Base-by-base conservation (phyloP, 495 filamentous ascomycete genomes). In the Neurospora sp. region DNA sequence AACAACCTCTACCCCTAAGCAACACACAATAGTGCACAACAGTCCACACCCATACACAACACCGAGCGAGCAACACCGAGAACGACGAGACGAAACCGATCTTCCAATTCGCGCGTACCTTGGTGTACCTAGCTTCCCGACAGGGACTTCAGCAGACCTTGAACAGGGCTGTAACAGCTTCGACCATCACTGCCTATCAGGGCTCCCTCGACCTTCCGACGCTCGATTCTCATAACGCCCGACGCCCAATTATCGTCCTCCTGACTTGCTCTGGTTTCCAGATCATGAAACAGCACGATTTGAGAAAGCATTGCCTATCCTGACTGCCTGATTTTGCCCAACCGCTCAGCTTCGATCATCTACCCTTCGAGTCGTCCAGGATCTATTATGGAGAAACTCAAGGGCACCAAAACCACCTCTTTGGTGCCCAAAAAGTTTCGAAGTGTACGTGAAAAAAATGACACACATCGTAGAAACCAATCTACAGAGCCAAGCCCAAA, bases 391-490 rank as follows among this genome's bases (percentile, higher is more conserved):
- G 78, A 79, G 7, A 80, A 75, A 72, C 74, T 81, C 44, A 79
- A 79, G 72, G 76, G 73, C 39, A 71, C 54, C 54, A 66, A 66
- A 66, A 66, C 73, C n/a, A 70, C 59, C 16, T 70, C 75, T 27
- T 70, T 79, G 27, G 75, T 76, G 76, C 80, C 80, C 77, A 82
- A 78, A 70, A 85, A 85, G 75, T 91, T 96, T 76, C 88, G 94
- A 70, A 93, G 90, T 71, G 88, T 90, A 75, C 88, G 92, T 62
- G 92, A 94, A 59, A 93, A 91, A 80, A 82, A 83, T 75, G 84
- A 82, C 37, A 81, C 83, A 74, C 82, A 86, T 78, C 83, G 83
- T 70, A 85, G 85, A 71, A 82, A 82, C 70, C 83, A 81, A 76
- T 86, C 85, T 38, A 80, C 83, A 78, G 83, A 86, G 41, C 77